Evolutionary conservation across 805 yeast genomes (phyloP).

Genomic region (Kazachstania africana): DNA sequence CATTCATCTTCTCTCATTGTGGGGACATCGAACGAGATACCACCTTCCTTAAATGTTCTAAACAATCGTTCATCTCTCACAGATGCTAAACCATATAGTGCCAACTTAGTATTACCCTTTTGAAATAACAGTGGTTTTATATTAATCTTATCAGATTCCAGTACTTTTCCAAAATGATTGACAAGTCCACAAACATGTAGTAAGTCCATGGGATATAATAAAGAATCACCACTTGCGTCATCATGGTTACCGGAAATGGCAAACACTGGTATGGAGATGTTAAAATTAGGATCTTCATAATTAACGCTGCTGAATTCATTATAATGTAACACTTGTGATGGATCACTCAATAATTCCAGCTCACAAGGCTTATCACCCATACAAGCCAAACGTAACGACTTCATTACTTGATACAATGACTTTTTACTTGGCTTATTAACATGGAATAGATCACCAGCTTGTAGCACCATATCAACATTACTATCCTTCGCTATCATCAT

Average conservation of each 20-base stretch:
- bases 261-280: slow-evolving; percentile 81
- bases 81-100: slow-evolving; percentile 80
- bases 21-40: slow-evolving; percentile 71
- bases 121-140: slow-evolving; percentile 69
- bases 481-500: slow-evolving; percentile 53
- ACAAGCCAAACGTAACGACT: slow-evolving; percentile 56
- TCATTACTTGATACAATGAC: slow-evolving; percentile 72
- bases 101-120: slow-evolving; percentile 72
- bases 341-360: slow-evolving; percentile 72
- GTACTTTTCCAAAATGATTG: slow-evolving; percentile 81
- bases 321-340: slow-evolving; percentile 42
- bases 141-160: slow-evolving; percentile 61
- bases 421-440: slow-evolving; percentile 80
- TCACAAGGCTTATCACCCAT: slow-evolving; percentile 84
- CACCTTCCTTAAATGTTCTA: slow-evolving; percentile 69
- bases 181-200: slow-evolving; percentile 70
- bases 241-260: slow-evolving; percentile 95
- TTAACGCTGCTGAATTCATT: slow-evolving; percentile 63
- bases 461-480: slow-evolving; percentile 81
- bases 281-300: slow-evolving; percentile 83
- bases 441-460: slow-evolving; percentile 91
- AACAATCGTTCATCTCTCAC: slow-evolving; percentile 82
- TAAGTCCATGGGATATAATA: slow-evolving; percentile 78
- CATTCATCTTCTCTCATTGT: slow-evolving; percentile 45
- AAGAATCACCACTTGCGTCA: slow-evolving; percentile 81